Evolutionary conservation across 306 rosid species (phyloP), one percentile per base, ranked within the genome.

Genomic region (Coriaria nepalensis): DNA sequence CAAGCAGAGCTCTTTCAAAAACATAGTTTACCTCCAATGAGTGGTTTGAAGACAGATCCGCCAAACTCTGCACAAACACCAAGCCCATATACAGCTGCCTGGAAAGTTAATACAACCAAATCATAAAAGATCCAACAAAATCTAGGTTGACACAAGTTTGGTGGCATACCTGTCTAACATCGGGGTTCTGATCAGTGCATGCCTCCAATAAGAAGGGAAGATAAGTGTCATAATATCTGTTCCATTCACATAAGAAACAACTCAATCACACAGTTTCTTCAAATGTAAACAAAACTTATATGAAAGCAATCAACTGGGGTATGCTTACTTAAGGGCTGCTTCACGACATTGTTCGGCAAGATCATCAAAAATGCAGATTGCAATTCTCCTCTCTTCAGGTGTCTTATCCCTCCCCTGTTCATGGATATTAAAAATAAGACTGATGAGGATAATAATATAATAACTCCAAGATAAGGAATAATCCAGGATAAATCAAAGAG

Each of bases 11-110:
- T 15, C 39, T 37, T 49, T 47, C 5, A 55, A 29, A 53, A 50
- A 49, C 36, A 45, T 52, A 71, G 14, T 15, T 52, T 62, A 92
- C 99, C 93, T 63, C 92, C 87, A 57, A 92, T 80, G 7, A 92
- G 81, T 51, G 83, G 96, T 64, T 75, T 92, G 56, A 92, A 73
- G 40, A 78, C 83, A 37, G 88, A 61, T 61, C 93, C 99, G 34
- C 99, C 99, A 60, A 61, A 92, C 73, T 86, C 99, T 5, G 93
- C 93, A 72, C 99, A 92, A 38, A 92, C 99, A 64, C 96, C 99
- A 7, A 92, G 92, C 57, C 99, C 99, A 70, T 92, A 92, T 35
- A 92, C 93, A 43, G 99, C 96, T 20, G 96, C 96, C 99, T 86
- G 70, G 54, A 73, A 49, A 69, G 50, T 48, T 6, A 40, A 10